Base-by-base conservation (phyloP, 768 basidiomycete genomes). In the Gymnopilus dilepis region DNA sequence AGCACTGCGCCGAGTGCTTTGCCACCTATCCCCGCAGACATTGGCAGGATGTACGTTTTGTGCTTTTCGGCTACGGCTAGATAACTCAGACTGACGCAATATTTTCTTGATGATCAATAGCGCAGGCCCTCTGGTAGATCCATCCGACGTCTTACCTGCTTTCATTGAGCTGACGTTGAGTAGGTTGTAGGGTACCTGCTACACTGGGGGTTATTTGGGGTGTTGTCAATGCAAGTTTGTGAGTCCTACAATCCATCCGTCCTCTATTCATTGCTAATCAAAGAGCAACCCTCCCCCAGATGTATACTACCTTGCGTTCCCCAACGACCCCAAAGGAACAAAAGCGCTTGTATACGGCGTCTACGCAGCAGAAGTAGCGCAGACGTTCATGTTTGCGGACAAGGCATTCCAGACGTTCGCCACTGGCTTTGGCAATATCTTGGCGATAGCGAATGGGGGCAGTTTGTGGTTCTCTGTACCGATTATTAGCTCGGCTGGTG, bases 261-360 rank as follows among this genome's bases (percentile, higher is more conserved):
- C 6, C 21, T 9, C 12, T 17, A 4, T 13, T 50, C 17, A 5
- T 31, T 21, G 7, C 0, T 28, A 21, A 37, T 21, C 22, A 38
- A 47, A 45, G 58, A 8, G 13, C 19, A 11, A 47, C 13, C 17
- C 2, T 17, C 8, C 1, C n/a, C 42, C 37, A 75, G 75, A 74
- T 55, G 67, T 72, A 26, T 77, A 76, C 45, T 72, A 73, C 45
- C 70, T 75, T 13, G 70, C 73, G 7, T 76, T 76, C 45, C 70
- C 75, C 0, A 67, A 70, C 0, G 75, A 76, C 43, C 55, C 59
- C 13, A 26, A 56, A 17, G 50, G 61, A 33, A 69, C 64, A 28
- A 75, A 73, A 65, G 58, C 56, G 26, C 61, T 74, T 3, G 71
- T 77, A 21, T 71, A 70, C 34, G 63, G 65, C 19, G 69, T 75